A percentile compares a stretch with the other conserved stretches of the same genome.
These are phyloP conservation scores for Phaffia rhodozyma DNA, from an alignment of 1,284 basidiomycete genomes.

Conservation along the genomic window DNA sequence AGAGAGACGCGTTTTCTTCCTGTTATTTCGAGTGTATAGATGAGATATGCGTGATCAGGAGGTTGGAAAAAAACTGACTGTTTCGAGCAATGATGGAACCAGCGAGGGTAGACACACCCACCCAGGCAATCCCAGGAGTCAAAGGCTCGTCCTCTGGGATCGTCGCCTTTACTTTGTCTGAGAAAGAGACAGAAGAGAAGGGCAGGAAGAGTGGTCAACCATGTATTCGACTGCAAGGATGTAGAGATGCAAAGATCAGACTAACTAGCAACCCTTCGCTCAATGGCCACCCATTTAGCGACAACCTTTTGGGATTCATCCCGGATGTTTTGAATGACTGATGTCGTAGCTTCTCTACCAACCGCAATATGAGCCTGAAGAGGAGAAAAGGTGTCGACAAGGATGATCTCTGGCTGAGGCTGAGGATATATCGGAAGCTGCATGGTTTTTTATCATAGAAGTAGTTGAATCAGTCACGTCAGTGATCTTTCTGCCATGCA, in stretches of 20 bases:
- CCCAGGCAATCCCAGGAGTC: constrained; percentile 22
- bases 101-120: constrained; percentile 33
- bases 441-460: neutral
- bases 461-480: too few relatives aligned
- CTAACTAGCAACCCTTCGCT: constrained; percentile 26
- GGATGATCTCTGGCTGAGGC: constrained; percentile 17
- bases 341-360: constrained; percentile 10
- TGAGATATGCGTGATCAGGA: too few relatives aligned
- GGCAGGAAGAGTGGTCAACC: neutral
- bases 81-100: constrained; percentile 33
- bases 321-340: constrained; percentile 2
- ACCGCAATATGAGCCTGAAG: constrained; percentile 16
- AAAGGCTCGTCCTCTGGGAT: constrained; percentile 19
- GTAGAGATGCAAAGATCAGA: neutral
- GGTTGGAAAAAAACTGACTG: constrained; percentile 23
- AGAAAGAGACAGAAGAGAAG: neutral
- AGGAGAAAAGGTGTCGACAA: constrained; percentile 10
- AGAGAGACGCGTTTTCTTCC: neutral
- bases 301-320: constrained; percentile 13
- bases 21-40: too few relatives aligned
- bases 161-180: constrained; percentile 24
- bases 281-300: constrained; percentile 25
- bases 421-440: constrained; percentile 19
- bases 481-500: too few relatives aligned
- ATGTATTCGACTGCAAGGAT: too few relatives aligned